A percentile compares a stretch with the other conserved stretches of the same genome.
Conservation (phyloP, 495 filamentous ascomycete species). For the Penicillium paxilli region DNA sequence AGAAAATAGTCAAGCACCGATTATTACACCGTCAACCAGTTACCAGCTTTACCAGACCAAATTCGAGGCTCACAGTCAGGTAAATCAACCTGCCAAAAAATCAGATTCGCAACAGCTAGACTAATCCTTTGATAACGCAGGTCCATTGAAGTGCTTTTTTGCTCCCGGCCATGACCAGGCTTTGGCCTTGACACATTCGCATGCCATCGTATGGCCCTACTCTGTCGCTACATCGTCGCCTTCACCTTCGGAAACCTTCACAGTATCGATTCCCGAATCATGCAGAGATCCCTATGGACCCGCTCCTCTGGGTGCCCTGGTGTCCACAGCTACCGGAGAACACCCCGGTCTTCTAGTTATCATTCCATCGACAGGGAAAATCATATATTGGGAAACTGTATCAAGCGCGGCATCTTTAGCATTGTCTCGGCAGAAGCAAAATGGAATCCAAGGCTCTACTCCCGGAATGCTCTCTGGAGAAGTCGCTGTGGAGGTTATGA, state of each 20-base stretch:
- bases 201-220: conserved; percentile 91
- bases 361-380: conserved; percentile 76
- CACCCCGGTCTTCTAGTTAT: conserved; percentile 85
- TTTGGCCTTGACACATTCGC: conserved; percentile 71
- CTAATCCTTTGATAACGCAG: conserved; percentile 20
- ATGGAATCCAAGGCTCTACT: conserved; percentile 72
- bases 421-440: conserved; percentile 72
- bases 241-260: conserved; percentile 66
- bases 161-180: conserved; percentile 69
- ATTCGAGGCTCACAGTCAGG: conserved; percentile 62
- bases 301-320: conserved; percentile 76
- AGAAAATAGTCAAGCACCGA: conserved; percentile 73
- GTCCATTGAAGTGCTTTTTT: conserved; percentile 53
- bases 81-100: conserved; percentile 29
- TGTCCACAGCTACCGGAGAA: conserved; percentile 69
- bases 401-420: conserved; percentile 76
- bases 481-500: conserved; percentile 69
- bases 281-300: conserved; percentile 62
- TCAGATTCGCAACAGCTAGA: conserved; percentile 6
- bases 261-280: conserved; percentile 73
- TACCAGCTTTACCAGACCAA: conserved; percentile 76
- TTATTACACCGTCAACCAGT: conserved; percentile 81
- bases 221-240: conserved; percentile 50
- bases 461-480: conserved; percentile 76
- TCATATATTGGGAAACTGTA: conserved; percentile 94